These are phyloP conservation scores for Colletotrichum siamense DNA, from an alignment of 2,329 filamentous ascomycete species.

Conservation along the genomic window DNA sequence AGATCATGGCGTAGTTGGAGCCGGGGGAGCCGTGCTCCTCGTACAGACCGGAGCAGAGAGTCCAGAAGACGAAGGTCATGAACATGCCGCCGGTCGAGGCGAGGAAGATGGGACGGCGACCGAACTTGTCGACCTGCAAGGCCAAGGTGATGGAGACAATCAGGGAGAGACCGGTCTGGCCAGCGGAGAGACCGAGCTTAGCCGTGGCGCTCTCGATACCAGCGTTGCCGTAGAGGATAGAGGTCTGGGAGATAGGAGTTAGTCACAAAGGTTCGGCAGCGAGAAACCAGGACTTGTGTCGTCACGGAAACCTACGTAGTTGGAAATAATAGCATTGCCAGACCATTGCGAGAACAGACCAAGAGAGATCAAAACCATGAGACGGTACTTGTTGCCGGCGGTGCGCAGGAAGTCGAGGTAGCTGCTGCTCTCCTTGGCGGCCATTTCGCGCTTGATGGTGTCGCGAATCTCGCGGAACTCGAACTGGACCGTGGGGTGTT, in stretches of 20 bases:
- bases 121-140: slow-evolving; percentile 58
- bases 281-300: background rate
- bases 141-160: slow-evolving; percentile 58
- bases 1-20: slow-evolving; percentile 47
- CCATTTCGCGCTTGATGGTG: slow-evolving; percentile 58
- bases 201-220: slow-evolving; percentile 52
- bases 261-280: background rate
- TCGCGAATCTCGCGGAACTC: slow-evolving; percentile 66
- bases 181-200: slow-evolving; percentile 49
- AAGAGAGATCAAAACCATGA: slow-evolving; percentile 57
- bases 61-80: slow-evolving; percentile 57
- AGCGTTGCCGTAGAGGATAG: slow-evolving; percentile 57
- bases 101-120: slow-evolving; percentile 62
- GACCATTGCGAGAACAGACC: slow-evolving; percentile 66
- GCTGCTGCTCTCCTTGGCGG: slow-evolving; percentile 49
- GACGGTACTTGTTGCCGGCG: slow-evolving; percentile 61
- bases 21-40: slow-evolving; percentile 41
- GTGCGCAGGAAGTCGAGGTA: slow-evolving; percentile 61
- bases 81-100: slow-evolving; percentile 47
- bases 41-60: slow-evolving; percentile 49
- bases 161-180: slow-evolving; percentile 57
- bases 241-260: slow-evolving; percentile 23
- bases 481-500: slow-evolving; percentile 59
- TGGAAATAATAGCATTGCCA: slow-evolving; percentile 64
- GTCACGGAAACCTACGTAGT: slow-evolving; percentile 42